Conservation (phyloP, 495 filamentous ascomycete species). For the Neurospora sp. region DNA sequence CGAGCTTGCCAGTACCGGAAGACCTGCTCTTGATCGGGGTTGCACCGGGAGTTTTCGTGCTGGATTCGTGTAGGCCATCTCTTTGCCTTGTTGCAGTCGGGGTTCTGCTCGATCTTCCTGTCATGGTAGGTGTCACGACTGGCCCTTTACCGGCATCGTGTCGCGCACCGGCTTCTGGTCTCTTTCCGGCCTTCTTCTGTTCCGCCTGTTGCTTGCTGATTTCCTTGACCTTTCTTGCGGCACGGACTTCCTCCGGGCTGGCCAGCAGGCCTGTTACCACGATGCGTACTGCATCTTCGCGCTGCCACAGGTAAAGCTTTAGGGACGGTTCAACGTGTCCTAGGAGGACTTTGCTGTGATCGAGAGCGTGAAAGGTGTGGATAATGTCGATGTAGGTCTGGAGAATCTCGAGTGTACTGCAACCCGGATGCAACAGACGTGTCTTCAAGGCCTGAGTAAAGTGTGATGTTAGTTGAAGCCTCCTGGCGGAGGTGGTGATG, state of each 20-base stretch:
- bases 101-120: neutral
- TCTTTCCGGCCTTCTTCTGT: neutral
- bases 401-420: slow-evolving; percentile 81
- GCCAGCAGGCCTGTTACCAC: slow-evolving; percentile 80
- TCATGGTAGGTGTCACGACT: slow-evolving; percentile 9
- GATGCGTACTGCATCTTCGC: slow-evolving; percentile 84
- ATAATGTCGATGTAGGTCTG: slow-evolving; percentile 89
- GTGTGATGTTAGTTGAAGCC: slow-evolving; percentile 53
- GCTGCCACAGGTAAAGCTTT: slow-evolving; percentile 76
- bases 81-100: neutral
- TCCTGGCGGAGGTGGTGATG: slow-evolving; percentile 45
- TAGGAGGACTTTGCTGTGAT: slow-evolving; percentile 83
- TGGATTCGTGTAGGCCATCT: neutral
- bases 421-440: slow-evolving; percentile 78
- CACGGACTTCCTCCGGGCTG: slow-evolving; percentile 41
- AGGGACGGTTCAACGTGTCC: slow-evolving; percentile 76
- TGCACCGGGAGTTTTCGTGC: neutral
- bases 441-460: slow-evolving; percentile 59
- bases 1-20: slow-evolving; percentile 34
- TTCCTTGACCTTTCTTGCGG: slow-evolving; percentile 27
- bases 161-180: neutral
- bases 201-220: slow-evolving; percentile 7
- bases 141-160: neutral
- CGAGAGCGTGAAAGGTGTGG: slow-evolving; percentile 75
- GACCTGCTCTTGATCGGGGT: neutral